Evolutionary conservation across 2,329 filamentous ascomycete genomes (phyloP), one percentile per base, ranked within the genome.

Genomic region (Beauveria rudraprayagi): DNA sequence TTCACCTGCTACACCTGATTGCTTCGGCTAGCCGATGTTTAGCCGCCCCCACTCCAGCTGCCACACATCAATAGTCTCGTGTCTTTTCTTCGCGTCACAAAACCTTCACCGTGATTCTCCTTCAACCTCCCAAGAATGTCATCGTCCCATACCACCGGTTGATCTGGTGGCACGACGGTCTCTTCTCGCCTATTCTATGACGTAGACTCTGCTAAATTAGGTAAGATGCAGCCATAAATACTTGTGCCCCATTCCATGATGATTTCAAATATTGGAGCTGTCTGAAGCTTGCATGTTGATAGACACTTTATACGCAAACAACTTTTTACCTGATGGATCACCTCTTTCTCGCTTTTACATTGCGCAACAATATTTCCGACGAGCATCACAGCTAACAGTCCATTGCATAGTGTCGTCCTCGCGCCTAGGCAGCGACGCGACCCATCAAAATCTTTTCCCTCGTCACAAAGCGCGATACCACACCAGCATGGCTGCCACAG

Each of bases 201-300:
- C 44, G 53, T 61, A 52, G 46, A 50, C 28, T 56, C 9, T 30
- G 1, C 28, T 46, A 16, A 17, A 16, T 41, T 48, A 71, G 70
- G 71, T 70, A 63, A 53, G 52, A 19, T 24, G 16, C 24, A 24
- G 53, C 47, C 24, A 6, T 30, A 34, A 3, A 50, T 24, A 1
- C 28, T 14, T 6, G 16, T 16, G 5, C 53, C 37, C 43, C 50
- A 63, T 69, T 71, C 64, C 60, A 65, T 81, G 79, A 81, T 80
- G 78, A 77, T 67, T 66, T 69, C 65, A 70, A 71, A 78, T 88
- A 90, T 90, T 90, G 87, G 87, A 90, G 87, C 87, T 90, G 86
- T 90, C 87, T 85, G 76, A 82, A 75, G 19, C 83, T 78, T 73
- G 72, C 71, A 76, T 87, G 85, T 79, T 82, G 86, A 89, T 78